A percentile compares a stretch with the other conserved stretches of the same genome.
Conservation (phyloP, 441 rosid species). For the Kokia cookei region DNA sequence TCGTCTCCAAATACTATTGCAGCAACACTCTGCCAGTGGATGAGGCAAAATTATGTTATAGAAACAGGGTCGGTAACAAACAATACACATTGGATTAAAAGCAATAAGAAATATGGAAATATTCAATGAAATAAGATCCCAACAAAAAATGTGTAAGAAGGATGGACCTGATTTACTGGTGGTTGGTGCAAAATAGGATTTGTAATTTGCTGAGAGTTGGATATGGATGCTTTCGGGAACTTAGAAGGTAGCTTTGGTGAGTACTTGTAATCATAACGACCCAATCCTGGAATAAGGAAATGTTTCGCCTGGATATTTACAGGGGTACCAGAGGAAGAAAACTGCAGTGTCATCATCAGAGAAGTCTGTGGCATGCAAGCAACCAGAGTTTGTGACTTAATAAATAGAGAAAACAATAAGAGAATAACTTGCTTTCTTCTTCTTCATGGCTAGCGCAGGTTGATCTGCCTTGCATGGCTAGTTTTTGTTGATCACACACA, state of each 20-base stretch:
- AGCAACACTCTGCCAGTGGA: conserved; percentile 52
- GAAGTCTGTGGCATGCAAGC: background rate
- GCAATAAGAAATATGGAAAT: background rate
- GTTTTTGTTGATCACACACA: background rate
- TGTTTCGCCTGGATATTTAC: conserved; percentile 22
- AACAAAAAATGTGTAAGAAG: background rate
- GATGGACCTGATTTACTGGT: conserved; percentile 23
- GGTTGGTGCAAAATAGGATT: conserved; percentile 20
- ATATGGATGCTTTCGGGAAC: conserved; percentile 22
- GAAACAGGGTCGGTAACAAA: background rate
- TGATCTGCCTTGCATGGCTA: conserved; percentile 14
- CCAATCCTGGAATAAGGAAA: conserved; percentile 18
- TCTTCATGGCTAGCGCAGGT: conserved; percentile 22
- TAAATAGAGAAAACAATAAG: conserved; percentile 16
- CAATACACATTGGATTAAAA: background rate
- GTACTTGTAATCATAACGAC: conserved; percentile 10
- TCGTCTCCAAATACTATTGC: conserved; percentile 80
- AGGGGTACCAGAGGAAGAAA: conserved; percentile 11
- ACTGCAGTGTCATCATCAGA: conserved; percentile 35
- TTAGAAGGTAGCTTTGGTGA: conserved; percentile 23
- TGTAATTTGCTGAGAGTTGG: conserved; percentile 33
- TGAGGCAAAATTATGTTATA: background rate
- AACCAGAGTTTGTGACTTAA: background rate
- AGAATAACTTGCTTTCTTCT: conserved; percentile 41
- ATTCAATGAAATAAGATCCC: background rate